These are phyloP conservation scores for Thelonectria blattea DNA, from an alignment of 2,329 filamentous ascomycete species.

Conservation along the genomic window DNA sequence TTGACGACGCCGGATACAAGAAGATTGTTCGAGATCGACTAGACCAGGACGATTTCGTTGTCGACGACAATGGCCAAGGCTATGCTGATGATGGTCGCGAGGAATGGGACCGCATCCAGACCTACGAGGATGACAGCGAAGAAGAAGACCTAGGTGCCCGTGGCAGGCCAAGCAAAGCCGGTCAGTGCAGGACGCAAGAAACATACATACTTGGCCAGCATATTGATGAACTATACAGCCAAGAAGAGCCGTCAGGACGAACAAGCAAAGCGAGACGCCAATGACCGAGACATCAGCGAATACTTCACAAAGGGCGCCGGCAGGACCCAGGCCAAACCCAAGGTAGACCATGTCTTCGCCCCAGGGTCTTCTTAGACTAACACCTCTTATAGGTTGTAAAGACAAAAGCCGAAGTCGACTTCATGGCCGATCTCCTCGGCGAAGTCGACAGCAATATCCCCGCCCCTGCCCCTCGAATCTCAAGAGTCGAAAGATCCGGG, in stretches of 20 bases:
- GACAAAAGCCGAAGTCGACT: slow-evolving; percentile 87
- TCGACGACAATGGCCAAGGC: slow-evolving; percentile 96
- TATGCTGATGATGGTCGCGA: slow-evolving; percentile 97
- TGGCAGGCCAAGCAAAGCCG: slow-evolving; percentile 57
- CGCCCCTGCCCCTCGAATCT: slow-evolving; percentile 58
- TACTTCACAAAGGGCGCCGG: slow-evolving; percentile 85
- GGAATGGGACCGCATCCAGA: slow-evolving; percentile 81
- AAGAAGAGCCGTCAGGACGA: slow-evolving; percentile 92
- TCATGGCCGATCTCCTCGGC: slow-evolving; percentile 81
- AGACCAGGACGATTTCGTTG: slow-evolving; percentile 95
- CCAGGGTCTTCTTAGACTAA: background rate
- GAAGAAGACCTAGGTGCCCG: slow-evolving; percentile 45
- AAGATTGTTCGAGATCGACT: slow-evolving; percentile 89
- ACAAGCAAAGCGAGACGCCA: slow-evolving; percentile 81
- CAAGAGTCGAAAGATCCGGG: slow-evolving; percentile 72
- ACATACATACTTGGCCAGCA: background rate
- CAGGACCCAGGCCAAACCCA: slow-evolving; percentile 75
- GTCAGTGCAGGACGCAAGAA: slow-evolving; percentile 43
- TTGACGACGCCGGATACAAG: slow-evolving; percentile 97
- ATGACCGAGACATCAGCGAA: slow-evolving; percentile 90
- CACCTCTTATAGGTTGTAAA: slow-evolving; percentile 64
- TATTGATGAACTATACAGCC: slow-evolving; percentile 52
- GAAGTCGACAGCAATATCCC: slow-evolving; percentile 83
- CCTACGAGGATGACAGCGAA: slow-evolving; percentile 78
- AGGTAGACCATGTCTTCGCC: slow-evolving; percentile 59